Evolutionary conservation across 2,329 filamentous ascomycete genomes (phyloP), one percentile per base, ranked within the genome.

Genomic region (Fusarium sp.): DNA sequence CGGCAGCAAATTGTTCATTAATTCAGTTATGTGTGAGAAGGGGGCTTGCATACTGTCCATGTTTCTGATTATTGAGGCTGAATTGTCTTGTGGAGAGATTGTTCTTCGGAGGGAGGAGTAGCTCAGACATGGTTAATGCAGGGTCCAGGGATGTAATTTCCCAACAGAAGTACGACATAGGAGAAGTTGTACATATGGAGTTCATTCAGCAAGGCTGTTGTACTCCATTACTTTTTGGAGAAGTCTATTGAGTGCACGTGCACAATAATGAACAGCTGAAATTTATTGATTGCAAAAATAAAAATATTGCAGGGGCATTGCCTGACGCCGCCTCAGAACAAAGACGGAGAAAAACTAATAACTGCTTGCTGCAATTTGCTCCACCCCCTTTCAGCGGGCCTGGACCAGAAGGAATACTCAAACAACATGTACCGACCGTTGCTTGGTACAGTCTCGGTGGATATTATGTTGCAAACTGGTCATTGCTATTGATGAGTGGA

Each of bases 151-250:
- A 47, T 62, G 69, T 71, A 73, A 73, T 73, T 57, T 73, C 71
- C 71, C 71, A 73, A 73, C 71, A 73, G 69, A 70, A 66, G 69
- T 56, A 73, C 45, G 51, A 57, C 61, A 71, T 71, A 73, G 65
- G 71, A 70, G 70, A 70, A 67, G 70, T 8, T 25, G 63, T 9
- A 25, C 25, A 25, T 25, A 25, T 37, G 53, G 41, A 39, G 41
- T 43, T 35, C 42, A 49, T n/a, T 49, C 42, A 46, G 41, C 58
- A 55, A 58, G 51, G 31, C 45, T 58, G 62, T 39, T 42, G 17
- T 59, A 15, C 33, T 58, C 8, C 17, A 25, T 47, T 27, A 29
- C 18, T 36, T 15, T 31, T 48, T 37, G 20, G 8, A 5, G 5
- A 25, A 25, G 23, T 25, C 23, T 43, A 45, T 50, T 58, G 65